A percentile compares a stretch with the other conserved stretches of the same genome.
Conservation (phyloP, 2,329 filamentous ascomycete genomes). For the Drechslera avenae region DNA sequence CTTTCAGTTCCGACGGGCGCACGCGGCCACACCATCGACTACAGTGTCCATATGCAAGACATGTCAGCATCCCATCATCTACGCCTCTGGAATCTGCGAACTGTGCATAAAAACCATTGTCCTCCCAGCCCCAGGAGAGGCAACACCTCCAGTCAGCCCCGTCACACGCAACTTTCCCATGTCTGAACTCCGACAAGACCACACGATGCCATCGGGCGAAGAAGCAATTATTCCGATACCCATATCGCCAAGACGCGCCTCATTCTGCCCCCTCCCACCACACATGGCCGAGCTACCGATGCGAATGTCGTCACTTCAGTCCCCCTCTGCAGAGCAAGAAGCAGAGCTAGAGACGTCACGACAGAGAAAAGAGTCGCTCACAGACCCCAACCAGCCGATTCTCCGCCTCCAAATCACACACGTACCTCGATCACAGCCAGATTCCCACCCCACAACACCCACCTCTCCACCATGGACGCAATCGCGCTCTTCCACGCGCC, state of each 20-base stretch:
- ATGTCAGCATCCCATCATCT: constrained; percentile 36
- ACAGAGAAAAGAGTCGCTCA: constrained; percentile 38
- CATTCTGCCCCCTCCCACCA: constrained; percentile 24
- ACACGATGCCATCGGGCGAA: constrained; percentile 22
- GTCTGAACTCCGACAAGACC: constrained; percentile 27
- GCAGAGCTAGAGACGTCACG: constrained; percentile 14
- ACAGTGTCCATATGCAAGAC: constrained; percentile 39
- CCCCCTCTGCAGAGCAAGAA: constrained; percentile 21
- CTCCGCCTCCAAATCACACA: constrained; percentile 35
- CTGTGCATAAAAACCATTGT: constrained; percentile 39
- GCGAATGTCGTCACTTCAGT: constrained; percentile 37
- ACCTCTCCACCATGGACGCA: constrained; percentile 33
- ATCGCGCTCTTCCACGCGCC: constrained; percentile 24
- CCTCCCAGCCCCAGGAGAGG: constrained; percentile 25
- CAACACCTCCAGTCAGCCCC: constrained; percentile 36
- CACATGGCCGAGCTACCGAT: constrained; percentile 35
- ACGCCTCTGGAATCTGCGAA: constrained; percentile 37
- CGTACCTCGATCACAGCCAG: constrained; percentile 10
- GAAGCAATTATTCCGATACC: constrained; percentile 18
- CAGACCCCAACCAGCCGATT: constrained; percentile 38
- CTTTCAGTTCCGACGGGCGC: constrained; percentile 27
- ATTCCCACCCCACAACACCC: constrained; percentile 25
- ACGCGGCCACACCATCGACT: constrained; percentile 17
- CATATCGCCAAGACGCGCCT: constrained; percentile 25
- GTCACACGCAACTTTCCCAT: constrained; percentile 31